Conservation (phyloP, 2,329 filamentous ascomycete genomes). For the Geosmithia morbida region DNA sequence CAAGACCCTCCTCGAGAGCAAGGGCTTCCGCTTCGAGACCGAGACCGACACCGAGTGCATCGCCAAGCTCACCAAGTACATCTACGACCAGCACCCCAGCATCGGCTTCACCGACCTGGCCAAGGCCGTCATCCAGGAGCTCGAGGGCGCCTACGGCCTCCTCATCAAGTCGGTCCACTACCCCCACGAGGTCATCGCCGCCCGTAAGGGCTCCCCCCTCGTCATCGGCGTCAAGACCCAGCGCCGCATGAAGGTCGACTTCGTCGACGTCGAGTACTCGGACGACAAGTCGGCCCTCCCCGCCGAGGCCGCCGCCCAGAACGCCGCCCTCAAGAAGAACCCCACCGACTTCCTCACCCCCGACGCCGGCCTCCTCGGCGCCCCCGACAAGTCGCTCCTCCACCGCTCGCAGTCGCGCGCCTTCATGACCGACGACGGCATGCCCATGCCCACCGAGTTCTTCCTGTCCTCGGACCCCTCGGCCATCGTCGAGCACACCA, state of each 20-base stretch:
- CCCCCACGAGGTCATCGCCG: constrained; percentile 93
- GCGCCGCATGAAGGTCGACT: constrained; percentile 99
- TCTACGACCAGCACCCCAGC: constrained; percentile 85
- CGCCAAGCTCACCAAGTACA: constrained; percentile 96
- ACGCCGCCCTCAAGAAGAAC: constrained; percentile 88
- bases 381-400: constrained; percentile 92
- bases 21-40: constrained; percentile 98
- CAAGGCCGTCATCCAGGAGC: constrained; percentile 96
- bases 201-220: constrained; percentile 93
- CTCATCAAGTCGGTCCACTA: constrained; percentile 98
- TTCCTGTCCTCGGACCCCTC: constrained; percentile 98
- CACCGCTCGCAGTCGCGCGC: constrained; percentile 97
- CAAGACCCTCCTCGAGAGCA: constrained; percentile 79
- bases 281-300: constrained; percentile 74
- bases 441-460: constrained; percentile 96
- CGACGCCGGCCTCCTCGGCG: constrained; percentile 52
- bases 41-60: constrained; percentile 99
- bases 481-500: constrained; percentile 98
- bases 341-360: constrained; percentile 54
- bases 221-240: constrained; percentile 94
- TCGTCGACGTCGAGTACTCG: constrained; percentile 95
- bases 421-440: constrained; percentile 96
- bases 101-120: constrained; percentile 94
- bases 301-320: constrained; percentile 90
- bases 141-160: constrained; percentile 94